phyloP scores from a whole-genome alignment of 164 flowering plant species.

The Aristolochia californica region DNA sequence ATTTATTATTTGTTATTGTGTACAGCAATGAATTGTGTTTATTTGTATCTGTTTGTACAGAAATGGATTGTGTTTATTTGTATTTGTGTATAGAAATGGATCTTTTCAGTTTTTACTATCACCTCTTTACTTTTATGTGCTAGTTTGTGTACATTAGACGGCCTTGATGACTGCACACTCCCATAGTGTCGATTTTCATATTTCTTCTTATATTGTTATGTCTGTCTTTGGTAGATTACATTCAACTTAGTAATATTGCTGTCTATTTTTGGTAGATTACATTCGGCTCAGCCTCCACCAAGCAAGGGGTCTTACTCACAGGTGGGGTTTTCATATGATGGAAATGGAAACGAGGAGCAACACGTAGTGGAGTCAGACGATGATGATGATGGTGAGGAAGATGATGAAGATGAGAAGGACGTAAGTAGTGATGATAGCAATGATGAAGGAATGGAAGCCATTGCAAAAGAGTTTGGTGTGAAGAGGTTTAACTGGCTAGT shows the following conservation, averaged over 20 bases:
- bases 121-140: background rate
- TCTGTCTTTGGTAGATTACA: conserved; percentile 33
- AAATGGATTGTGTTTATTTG: no score
- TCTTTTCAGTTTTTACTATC: background rate
- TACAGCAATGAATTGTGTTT: no score
- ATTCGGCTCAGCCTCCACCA: conserved; percentile 47
- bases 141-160: background rate
- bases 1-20: no score
- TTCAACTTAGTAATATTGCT: no score
- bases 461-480: conserved; percentile 96
- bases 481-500: conserved; percentile 97
- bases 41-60: no score
- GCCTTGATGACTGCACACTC: background rate
- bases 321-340: conserved; percentile 93
- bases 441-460: conserved; percentile 85
- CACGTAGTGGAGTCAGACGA: conserved; percentile 54
- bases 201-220: conserved; percentile 2
- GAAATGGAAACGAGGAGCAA: conserved; percentile 56
- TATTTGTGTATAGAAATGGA: no score
- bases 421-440: conserved; percentile 91
- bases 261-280: conserved; percentile 30
- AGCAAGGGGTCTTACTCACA: conserved; percentile 92
- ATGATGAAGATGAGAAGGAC: conserved; percentile 76
- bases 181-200: background rate
- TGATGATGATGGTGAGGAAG: conserved; percentile 74